A percentile compares a stretch with the other conserved stretches of the same genome.
phyloP scores from a whole-genome alignment of 352 stramenopile species.

The Pythium aphanidermatum region DNA sequence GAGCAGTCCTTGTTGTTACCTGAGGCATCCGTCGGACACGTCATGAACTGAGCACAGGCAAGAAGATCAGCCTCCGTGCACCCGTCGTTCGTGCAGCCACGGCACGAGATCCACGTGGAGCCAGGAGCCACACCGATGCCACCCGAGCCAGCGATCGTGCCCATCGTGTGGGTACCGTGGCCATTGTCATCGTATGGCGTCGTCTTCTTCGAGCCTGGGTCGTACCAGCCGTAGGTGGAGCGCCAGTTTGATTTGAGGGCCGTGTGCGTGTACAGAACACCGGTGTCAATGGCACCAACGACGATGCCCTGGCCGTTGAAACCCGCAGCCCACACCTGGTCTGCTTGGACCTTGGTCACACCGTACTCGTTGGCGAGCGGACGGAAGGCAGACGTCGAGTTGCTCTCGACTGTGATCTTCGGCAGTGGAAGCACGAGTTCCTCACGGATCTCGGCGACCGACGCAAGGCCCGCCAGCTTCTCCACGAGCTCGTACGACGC shows the following conservation, averaged over 20 bases:
- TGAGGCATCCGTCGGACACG: slow-evolving; percentile 1
- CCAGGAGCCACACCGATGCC: slow-evolving; percentile 8
- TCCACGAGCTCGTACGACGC: slow-evolving; percentile 13
- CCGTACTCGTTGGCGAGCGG: slow-evolving; percentile 16
- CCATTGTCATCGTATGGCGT: slow-evolving; percentile 12
- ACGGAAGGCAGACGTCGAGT: neutral
- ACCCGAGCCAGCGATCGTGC: slow-evolving; percentile 2
- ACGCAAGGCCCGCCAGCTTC: slow-evolving; percentile 9
- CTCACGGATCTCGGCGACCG: slow-evolving; percentile 15
- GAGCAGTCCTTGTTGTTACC: slow-evolving; percentile 13
- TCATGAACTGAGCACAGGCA: slow-evolving; percentile 22
- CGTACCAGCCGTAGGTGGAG: slow-evolving; percentile 17
- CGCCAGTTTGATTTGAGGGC: slow-evolving; percentile 15
- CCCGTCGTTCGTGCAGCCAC: slow-evolving; percentile 5
- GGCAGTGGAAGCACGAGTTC: slow-evolving; percentile 10
- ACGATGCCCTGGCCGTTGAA: slow-evolving; percentile 17
- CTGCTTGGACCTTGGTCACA: slow-evolving; percentile 15
- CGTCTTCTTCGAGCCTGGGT: slow-evolving; percentile 10
- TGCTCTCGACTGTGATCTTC: neutral
- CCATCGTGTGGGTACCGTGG: slow-evolving; percentile 5
- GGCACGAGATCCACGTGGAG: slow-evolving; percentile 22
- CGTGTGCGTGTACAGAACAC: slow-evolving; percentile 16
- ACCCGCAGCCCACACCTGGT: slow-evolving; percentile 12
- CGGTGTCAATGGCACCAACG: slow-evolving; percentile 23
- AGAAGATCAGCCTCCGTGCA: slow-evolving; percentile 17